These are phyloP conservation scores for Kazachstania bromeliacearum DNA, from an alignment of 805 yeast species.

Conservation along the genomic window DNA sequence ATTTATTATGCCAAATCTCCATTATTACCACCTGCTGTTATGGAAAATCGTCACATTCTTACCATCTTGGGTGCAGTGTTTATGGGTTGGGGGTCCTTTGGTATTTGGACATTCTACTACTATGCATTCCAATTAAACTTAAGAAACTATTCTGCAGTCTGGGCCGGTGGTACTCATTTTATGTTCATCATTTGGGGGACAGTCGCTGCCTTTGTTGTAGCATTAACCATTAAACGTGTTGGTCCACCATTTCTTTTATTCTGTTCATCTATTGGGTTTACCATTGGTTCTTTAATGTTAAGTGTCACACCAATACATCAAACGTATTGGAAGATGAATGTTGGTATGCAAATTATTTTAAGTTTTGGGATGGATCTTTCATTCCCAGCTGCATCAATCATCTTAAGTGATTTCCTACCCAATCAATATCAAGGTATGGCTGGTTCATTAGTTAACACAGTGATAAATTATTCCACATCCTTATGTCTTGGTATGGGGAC, in stretches of 20 bases:
- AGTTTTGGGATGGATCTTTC: constrained; percentile 73
- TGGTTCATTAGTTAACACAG: constrained; percentile 61
- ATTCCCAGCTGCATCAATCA: constrained; percentile 64
- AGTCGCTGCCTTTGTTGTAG: constrained; percentile 46
- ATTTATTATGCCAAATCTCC: constrained; percentile 37
- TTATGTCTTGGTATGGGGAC: constrained; percentile 60
- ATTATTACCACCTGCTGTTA: constrained; percentile 42
- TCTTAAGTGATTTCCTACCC: constrained; percentile 52
- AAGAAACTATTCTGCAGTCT: constrained; percentile 38
- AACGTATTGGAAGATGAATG: constrained; percentile 46
- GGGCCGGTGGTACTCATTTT: constrained; percentile 36
- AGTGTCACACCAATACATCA: constrained; percentile 51
- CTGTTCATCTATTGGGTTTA: constrained; percentile 44
- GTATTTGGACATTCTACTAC: constrained; percentile 61
- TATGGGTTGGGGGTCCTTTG: constrained; percentile 73
- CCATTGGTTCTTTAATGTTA: constrained; percentile 43
- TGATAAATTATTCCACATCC: constrained; percentile 62
- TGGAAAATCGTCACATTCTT: constrained; percentile 36
- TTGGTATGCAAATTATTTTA: constrained; percentile 48
- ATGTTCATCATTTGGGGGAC: constrained; percentile 46
- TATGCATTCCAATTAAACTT: constrained; percentile 44
- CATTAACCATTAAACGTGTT: constrained; percentile 36
- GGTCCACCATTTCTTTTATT: constrained; percentile 46
- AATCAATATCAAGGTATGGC: constrained; percentile 66
- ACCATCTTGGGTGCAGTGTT: constrained; percentile 43